These are phyloP conservation scores for Pythium dissimile DNA, from an alignment of 352 stramenopile species.

Conservation along the genomic window DNA sequence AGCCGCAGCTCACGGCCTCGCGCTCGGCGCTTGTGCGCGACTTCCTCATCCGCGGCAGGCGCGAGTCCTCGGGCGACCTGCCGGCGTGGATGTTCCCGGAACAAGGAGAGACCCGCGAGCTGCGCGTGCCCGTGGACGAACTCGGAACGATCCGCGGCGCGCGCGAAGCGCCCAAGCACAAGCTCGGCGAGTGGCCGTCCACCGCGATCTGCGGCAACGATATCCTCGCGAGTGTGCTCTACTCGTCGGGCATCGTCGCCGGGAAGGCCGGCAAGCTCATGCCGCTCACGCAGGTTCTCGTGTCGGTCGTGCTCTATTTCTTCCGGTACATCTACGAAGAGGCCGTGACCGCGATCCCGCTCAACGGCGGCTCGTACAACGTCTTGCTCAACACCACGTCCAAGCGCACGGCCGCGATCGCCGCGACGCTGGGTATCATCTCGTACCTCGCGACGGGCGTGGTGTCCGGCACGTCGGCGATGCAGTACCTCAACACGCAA, in stretches of 20 bases:
- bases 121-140: constrained; percentile 21
- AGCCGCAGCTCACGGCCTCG: neutral
- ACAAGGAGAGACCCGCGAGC: constrained; percentile 16
- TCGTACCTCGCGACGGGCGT: constrained; percentile 82
- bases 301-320: constrained; percentile 47
- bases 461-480: constrained; percentile 34
- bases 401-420: constrained; percentile 73
- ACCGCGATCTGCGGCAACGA: constrained; percentile 88
- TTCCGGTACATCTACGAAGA: constrained; percentile 81
- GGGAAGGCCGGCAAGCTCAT: constrained; percentile 62
- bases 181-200: constrained; percentile 62
- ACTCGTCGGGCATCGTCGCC: constrained; percentile 41
- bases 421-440: constrained; percentile 77
- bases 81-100: constrained; percentile 33
- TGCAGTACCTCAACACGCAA: constrained; percentile 38
- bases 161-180: constrained; percentile 24
- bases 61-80: constrained; percentile 16
- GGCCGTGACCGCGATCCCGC: constrained; percentile 74
- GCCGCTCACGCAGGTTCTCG: constrained; percentile 64
- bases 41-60: constrained; percentile 23
- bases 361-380: constrained; percentile 88
- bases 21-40: constrained; percentile 23
- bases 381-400: constrained; percentile 84
- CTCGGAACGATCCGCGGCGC: constrained; percentile 25
- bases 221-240: constrained; percentile 75